Evolutionary conservation across 768 basidiomycete genomes (phyloP).

Genomic region (Lyophyllum shimeji): DNA sequence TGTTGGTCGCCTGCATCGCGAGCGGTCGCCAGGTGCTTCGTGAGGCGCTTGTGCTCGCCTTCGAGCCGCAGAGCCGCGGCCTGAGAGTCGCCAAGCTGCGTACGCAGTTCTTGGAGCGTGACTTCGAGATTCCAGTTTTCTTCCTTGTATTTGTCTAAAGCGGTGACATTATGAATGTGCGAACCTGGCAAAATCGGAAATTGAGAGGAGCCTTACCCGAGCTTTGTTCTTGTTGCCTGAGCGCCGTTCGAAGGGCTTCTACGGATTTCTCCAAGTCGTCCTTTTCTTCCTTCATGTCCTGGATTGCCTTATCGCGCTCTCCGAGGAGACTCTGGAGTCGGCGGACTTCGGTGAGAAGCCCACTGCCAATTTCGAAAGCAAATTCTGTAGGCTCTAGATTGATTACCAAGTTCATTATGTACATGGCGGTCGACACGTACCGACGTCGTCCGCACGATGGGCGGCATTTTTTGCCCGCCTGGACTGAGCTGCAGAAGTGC

Average conservation of each 20-base stretch:
- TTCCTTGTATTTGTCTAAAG: conserved; percentile 89
- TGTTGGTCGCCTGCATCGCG: conserved; percentile 80
- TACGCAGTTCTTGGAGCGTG: conserved; percentile 80
- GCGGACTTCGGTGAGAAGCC: conserved; percentile 86
- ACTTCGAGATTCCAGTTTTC: conserved; percentile 99
- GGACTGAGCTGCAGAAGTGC: conserved; percentile 82
- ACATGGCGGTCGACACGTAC: conserved; percentile 42
- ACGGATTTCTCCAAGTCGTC: conserved; percentile 82
- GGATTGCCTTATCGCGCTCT: conserved; percentile 90
- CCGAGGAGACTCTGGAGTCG: conserved; percentile 87
- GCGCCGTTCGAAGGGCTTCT: conserved; percentile 69
- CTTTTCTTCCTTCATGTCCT: conserved; percentile 90
- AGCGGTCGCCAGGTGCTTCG: conserved; percentile 67
- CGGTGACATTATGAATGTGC: conserved; percentile 9
- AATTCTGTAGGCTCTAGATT: conserved; percentile 64
- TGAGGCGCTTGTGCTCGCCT: conserved; percentile 79
- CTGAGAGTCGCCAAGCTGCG: conserved; percentile 66
- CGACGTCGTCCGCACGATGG: conserved; percentile 86
- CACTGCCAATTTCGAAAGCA: conserved; percentile 96
- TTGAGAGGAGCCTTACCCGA: conserved; percentile 56
- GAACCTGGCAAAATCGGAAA: conserved; percentile 3
- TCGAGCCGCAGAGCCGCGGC: conserved; percentile 69
- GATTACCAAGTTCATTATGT: conserved; percentile 16
- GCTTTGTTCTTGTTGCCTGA: conserved; percentile 80
- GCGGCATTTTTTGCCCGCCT: conserved; percentile 90